phyloP scores from a whole-genome alignment of 2,329 filamentous ascomycete genomes.

The Ceratocystiopsis minuta region DNA sequence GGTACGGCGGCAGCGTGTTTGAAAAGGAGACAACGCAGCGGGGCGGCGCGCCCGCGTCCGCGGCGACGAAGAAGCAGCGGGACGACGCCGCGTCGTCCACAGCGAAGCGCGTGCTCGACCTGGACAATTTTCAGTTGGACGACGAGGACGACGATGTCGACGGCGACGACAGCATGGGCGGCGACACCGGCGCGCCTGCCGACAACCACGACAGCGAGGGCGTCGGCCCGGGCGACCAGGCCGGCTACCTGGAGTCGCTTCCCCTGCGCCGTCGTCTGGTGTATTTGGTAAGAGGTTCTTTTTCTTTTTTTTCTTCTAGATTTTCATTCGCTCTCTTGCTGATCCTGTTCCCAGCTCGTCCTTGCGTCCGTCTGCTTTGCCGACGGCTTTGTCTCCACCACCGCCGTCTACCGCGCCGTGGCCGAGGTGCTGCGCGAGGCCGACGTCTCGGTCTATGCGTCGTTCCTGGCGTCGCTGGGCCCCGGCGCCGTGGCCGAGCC shows the following conservation, averaged over 20 bases:
- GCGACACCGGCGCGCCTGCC: no score
- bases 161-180: constrained; percentile 21
- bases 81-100: constrained; percentile 22
- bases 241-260: constrained; percentile 29
- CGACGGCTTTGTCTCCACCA: constrained; percentile 20
- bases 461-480: constrained; percentile 23
- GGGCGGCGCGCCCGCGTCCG: background rate
- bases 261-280: constrained; percentile 45
- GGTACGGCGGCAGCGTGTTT: constrained; percentile 28
- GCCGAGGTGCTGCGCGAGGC: constrained; percentile 36
- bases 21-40: constrained; percentile 36
- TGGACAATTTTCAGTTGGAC: constrained; percentile 41
- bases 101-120: constrained; percentile 24
- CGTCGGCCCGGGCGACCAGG: constrained; percentile 7
- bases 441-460: constrained; percentile 36
- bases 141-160: constrained; percentile 34
- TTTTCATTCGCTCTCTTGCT: background rate
- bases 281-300: constrained; percentile 24
- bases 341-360: constrained; percentile 20
- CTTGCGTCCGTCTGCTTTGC: constrained; percentile 29
- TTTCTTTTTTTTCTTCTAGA: background rate
- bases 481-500: background rate
- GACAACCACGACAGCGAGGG: constrained; percentile 8
- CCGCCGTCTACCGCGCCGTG: constrained; percentile 41
- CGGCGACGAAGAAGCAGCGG: constrained; percentile 24